Evolutionary conservation across 2,329 filamentous ascomycete genomes (phyloP).

Genomic region (Aureobasidium sp.): DNA sequence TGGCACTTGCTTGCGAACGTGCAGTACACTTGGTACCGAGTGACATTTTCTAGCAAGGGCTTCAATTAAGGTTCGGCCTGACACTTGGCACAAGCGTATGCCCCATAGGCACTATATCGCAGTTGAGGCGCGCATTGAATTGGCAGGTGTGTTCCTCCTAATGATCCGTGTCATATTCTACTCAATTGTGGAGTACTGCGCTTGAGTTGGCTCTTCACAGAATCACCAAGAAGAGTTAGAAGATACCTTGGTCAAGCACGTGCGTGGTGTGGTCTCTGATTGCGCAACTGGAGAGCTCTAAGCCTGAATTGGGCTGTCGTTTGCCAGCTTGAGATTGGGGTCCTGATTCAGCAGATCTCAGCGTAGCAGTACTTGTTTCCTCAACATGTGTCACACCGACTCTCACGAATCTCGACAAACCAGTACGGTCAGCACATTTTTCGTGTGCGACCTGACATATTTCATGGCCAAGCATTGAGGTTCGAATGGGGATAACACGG

Average conservation of each 20-base stretch:
- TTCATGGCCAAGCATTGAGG: background rate
- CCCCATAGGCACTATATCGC: background rate
- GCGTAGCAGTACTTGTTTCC: too few relatives aligned
- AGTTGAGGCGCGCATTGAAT: background rate
- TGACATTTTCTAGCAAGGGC: background rate
- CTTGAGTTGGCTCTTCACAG: background rate
- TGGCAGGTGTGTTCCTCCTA: background rate
- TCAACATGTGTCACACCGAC: background rate
- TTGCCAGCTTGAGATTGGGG: background rate
- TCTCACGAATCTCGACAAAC: background rate
- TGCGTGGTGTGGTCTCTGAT: background rate
- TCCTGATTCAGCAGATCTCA: background rate
- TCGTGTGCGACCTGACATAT: background rate
- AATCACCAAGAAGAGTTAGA: background rate
- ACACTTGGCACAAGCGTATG: background rate
- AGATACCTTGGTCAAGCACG: background rate
- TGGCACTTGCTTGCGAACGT: background rate
- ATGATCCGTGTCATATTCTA: background rate
- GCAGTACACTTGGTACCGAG: background rate
- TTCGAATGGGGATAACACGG: background rate
- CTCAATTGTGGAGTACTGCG: background rate
- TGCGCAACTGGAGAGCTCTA: background rate
- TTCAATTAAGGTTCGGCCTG: background rate
- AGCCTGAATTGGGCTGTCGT: background rate
- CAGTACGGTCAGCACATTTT: background rate